Percentiles rank a stretch among this genome's conserved stretches.
Conservation (phyloP, 306 rosid species). For the Astragalus membranaceus region DNA sequence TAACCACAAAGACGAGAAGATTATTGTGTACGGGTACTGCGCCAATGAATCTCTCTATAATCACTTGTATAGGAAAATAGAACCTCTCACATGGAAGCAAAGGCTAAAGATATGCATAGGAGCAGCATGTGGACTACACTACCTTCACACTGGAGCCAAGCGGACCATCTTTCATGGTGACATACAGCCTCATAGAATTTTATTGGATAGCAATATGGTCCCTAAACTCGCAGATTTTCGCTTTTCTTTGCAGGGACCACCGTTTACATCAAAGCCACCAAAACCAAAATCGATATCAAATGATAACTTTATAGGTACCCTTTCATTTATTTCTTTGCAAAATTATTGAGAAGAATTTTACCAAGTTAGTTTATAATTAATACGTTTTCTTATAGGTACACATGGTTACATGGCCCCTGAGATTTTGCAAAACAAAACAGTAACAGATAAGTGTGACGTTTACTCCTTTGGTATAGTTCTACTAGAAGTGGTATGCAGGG, state of each 20-base stretch:
- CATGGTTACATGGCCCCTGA: not conserved
- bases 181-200: slow-evolving; percentile 2
- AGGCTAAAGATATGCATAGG: slow-evolving; percentile 24
- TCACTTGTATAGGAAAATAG: not conserved
- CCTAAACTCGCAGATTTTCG: slow-evolving; percentile 8
- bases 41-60: not conserved
- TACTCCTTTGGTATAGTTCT: not conserved
- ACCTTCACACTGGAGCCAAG: slow-evolving; percentile 24
- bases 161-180: not conserved
- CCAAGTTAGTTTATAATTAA: no score
- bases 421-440: not conserved
- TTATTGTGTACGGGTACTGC: slow-evolving; percentile 4
- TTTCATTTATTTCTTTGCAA: not conserved
- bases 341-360: not conserved
- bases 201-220: slow-evolving; percentile 10
- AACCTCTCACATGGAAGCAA: slow-evolving; percentile 21
- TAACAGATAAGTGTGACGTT: not conserved
- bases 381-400: not conserved
- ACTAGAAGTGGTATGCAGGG: not conserved
- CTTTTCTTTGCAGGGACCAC: not conserved
- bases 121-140: slow-evolving; percentile 19
- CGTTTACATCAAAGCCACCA: not conserved
- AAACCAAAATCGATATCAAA: not conserved
- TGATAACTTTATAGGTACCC: not conserved
- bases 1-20: not conserved